Conservation (phyloP, 805 yeast genomes). For the Grigorovia humatica region DNA sequence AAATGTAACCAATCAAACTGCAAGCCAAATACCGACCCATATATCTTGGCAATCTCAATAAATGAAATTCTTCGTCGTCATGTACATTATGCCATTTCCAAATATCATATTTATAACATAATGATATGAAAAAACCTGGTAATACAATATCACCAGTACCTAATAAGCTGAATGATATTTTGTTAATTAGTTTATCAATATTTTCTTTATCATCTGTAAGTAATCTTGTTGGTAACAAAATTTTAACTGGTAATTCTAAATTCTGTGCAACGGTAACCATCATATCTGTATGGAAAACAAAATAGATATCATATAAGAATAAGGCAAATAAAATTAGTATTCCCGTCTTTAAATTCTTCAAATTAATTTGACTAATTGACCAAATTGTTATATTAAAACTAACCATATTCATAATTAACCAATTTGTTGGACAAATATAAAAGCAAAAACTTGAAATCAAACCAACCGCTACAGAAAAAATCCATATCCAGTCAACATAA, state of each 20-base stretch:
- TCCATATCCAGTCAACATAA: slow-evolving; percentile 27
- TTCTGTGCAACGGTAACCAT: slow-evolving; percentile 53
- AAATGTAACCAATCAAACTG: slow-evolving; percentile 37
- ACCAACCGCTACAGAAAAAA: slow-evolving; percentile 18
- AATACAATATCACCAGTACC: slow-evolving; percentile 61
- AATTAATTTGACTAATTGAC: slow-evolving; percentile 31
- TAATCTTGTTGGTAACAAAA: slow-evolving; percentile 18
- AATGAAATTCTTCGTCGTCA: slow-evolving; percentile 32
- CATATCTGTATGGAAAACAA: slow-evolving; percentile 52
- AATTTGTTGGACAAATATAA: slow-evolving; percentile 28
- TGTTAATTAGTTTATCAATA: no score
- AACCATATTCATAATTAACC: slow-evolving; percentile 38
- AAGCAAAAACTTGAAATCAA: slow-evolving; percentile 10
- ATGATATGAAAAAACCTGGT: slow-evolving; percentile 45
- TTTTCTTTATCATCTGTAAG: background rate
- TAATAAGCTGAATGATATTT: slow-evolving; percentile 28
- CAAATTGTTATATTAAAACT: slow-evolving; percentile 36
- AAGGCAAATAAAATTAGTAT: slow-evolving; percentile 37
- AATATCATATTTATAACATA: slow-evolving; percentile 47
- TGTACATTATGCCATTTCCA: slow-evolving; percentile 30
- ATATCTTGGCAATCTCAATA: slow-evolving; percentile 22
- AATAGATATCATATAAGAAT: slow-evolving; percentile 53
- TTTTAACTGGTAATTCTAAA: slow-evolving; percentile 39
- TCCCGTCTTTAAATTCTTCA: slow-evolving; percentile 39
- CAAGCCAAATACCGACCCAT: slow-evolving; percentile 38